These are phyloP conservation scores for Metschnikowia vanudenii DNA, from an alignment of 805 yeast genomes.

Conservation along the genomic window DNA sequence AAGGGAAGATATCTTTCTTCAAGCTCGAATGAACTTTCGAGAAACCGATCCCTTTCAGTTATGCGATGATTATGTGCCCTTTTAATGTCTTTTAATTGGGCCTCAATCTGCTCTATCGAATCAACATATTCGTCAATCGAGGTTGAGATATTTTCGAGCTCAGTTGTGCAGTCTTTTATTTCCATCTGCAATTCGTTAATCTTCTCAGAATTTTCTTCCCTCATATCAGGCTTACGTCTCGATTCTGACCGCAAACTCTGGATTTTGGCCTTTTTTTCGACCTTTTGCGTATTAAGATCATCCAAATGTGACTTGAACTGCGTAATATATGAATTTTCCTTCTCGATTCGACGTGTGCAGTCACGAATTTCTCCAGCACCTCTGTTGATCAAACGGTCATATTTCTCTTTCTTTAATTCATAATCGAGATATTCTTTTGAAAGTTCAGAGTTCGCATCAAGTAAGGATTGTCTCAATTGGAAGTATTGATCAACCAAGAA, in stretches of 20 bases:
- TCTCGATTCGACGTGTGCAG: conserved; percentile 12
- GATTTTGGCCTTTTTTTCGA: conserved; percentile 17
- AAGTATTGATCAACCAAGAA: conserved; percentile 56
- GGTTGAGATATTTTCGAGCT: conserved; percentile 6
- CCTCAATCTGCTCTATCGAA: conserved; percentile 7
- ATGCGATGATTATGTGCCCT: conserved; percentile 15
- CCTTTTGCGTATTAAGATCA: neutral
- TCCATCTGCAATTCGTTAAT: conserved; percentile 11
- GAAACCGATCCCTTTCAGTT: conserved; percentile 13
- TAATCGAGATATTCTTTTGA: conserved; percentile 15
- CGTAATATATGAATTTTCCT: conserved; percentile 9
- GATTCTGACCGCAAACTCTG: conserved; percentile 5
- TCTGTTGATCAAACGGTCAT: conserved; percentile 12
- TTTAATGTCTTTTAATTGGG: conserved; percentile 9
- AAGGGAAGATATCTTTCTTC: conserved; percentile 27
- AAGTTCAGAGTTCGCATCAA: conserved; percentile 24
- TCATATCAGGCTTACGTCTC: conserved; percentile 4
- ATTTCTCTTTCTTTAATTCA: conserved; percentile 9
- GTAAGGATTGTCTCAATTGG: conserved; percentile 37
- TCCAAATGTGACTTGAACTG: conserved; percentile 11
- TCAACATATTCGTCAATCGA: conserved; percentile 9
- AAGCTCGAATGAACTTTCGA: conserved; percentile 13
- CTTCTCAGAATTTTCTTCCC: conserved; percentile 1
- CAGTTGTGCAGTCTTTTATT: conserved; percentile 11
- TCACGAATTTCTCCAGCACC: conserved; percentile 13